Evolutionary conservation across 75 land plant genomes (phyloP), one percentile per base, ranked within the genome.

Genomic region (Cryptomeria japonica): DNA sequence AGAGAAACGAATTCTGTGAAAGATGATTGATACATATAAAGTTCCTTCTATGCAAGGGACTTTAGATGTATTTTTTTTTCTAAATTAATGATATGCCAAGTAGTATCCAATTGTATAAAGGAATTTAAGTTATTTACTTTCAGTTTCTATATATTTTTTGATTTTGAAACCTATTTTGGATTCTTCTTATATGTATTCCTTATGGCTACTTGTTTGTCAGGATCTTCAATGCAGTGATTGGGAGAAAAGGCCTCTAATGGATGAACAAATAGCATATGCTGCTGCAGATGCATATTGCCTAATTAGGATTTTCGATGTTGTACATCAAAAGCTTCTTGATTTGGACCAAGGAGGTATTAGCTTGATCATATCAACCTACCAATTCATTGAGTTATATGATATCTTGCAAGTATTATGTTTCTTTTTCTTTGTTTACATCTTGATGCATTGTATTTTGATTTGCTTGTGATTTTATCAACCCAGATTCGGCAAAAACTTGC

Each of bases 181-280:
- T 80, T 44, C n/a, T 80, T 42, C 49, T 80, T 42, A 80, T 42
- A 12, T 44, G 25, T 22, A 47, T 15, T 12, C 14, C 55, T 61
- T 34, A 73, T 73, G 12, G 39, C 1, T 55, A 34, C 37, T 19
- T 84, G 16, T 55, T 53, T 32, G 68, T 85, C 91, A 98, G 99
- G 98, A 95, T 88, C 89, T 96, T 85, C 99, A 98, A 86, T 97
- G 99, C 86, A 98, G 99, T 89, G 96, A 98, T 86, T 98, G 99
- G 99, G 98, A 98, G 87, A 89, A 85, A 36, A 95, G 99, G 55
- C 99, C 99, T 77, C 94, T 98, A 28, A 92, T 93, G 19, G 90
- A 92, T 84, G 96, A 96, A 51, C 99, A 98, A 86, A 93, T 92
- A 90, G 41, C 84, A 47, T 98, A 98, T 94, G 99, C 99, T 88